A percentile compares a stretch with the other conserved stretches of the same genome.
Conservation (phyloP, 2,329 filamentous ascomycete genomes). For the Fonsecaea erecta region DNA sequence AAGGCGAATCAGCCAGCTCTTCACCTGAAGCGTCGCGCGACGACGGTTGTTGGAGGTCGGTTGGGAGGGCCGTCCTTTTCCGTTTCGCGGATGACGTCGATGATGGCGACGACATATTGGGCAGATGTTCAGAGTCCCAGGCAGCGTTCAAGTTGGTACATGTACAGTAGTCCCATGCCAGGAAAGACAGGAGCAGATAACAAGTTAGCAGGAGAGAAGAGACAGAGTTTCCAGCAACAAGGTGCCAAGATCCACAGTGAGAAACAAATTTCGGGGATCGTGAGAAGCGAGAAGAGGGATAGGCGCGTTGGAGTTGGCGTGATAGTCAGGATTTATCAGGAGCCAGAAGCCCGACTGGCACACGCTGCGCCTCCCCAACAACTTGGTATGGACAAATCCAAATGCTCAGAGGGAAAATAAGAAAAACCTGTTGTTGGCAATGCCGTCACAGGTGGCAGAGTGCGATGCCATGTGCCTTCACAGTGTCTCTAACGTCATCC, state of each 20-base stretch:
- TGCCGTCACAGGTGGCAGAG: constrained; percentile 8
- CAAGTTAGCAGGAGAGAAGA: background rate
- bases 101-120: constrained; percentile 63
- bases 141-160: constrained; percentile 1
- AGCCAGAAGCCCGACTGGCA: background rate
- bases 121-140: background rate
- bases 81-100: constrained; percentile 69
- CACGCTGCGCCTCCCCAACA: background rate
- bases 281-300: constrained; percentile 6
- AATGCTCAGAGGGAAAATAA: background rate
- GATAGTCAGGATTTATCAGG: background rate
- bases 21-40: constrained; percentile 83
- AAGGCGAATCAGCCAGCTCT: constrained; percentile 68
- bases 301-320: background rate
- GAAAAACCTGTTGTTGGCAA: constrained; percentile 16
- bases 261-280: constrained; percentile 16
- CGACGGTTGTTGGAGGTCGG: constrained; percentile 70
- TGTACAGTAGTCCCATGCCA: background rate
- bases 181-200: constrained; percentile 4
- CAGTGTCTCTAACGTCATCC: background rate
- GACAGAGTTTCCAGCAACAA: constrained; percentile 3
- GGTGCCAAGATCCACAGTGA: constrained; percentile 20
- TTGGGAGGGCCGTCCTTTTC: constrained; percentile 70
- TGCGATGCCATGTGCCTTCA: background rate
- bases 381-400: background rate